Evolutionary conservation across 257 asterid genomes (phyloP).

Genomic region (Gentiana macrophylla): DNA sequence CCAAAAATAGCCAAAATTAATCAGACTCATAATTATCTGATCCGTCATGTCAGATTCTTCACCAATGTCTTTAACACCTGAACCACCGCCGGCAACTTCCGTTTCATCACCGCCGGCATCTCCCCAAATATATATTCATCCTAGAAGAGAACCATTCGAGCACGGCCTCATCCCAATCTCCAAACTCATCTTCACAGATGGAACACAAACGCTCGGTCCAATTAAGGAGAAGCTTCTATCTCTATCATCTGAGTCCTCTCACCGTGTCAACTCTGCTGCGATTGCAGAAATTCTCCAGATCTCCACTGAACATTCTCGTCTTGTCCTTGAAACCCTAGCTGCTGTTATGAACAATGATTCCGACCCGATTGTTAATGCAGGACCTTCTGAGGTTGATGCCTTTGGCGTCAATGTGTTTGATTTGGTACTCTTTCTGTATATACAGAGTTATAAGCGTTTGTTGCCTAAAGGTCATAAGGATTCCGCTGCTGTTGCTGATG

Average conservation of each 20-base stretch:
- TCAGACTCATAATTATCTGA: not conserved
- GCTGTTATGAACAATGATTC: constrained; percentile 46
- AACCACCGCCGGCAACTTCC: constrained; percentile 13
- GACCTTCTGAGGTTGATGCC: constrained; percentile 36
- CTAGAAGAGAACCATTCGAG: constrained; percentile 87
- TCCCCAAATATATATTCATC: constrained; percentile 36
- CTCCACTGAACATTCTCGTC: constrained; percentile 56
- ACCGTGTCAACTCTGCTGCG: constrained; percentile 32
- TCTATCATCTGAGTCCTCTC: constrained; percentile 23
- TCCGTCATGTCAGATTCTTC: constrained; percentile 19
- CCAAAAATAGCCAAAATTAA: not conserved
- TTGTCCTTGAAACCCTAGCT: constrained; percentile 54
- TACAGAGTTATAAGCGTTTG: constrained; percentile 76
- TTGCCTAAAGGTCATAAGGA: constrained; percentile 84
- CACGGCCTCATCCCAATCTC: constrained; percentile 79
- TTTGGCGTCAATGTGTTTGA: constrained; percentile 63
- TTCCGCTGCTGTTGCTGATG: constrained; percentile 95
- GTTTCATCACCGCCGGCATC: constrained; percentile 11
- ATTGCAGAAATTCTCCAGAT: constrained; percentile 47
- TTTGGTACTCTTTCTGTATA: constrained; percentile 64
- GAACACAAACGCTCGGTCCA: constrained; percentile 49
- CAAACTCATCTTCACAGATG: constrained; percentile 69
- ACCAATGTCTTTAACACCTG: constrained; percentile 7
- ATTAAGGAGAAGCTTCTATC: constrained; percentile 59
- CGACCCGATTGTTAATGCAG: constrained; percentile 47